These are phyloP conservation scores for Vigna unguiculata DNA, from an alignment of 306 rosid genomes.

Conservation along the genomic window DNA sequence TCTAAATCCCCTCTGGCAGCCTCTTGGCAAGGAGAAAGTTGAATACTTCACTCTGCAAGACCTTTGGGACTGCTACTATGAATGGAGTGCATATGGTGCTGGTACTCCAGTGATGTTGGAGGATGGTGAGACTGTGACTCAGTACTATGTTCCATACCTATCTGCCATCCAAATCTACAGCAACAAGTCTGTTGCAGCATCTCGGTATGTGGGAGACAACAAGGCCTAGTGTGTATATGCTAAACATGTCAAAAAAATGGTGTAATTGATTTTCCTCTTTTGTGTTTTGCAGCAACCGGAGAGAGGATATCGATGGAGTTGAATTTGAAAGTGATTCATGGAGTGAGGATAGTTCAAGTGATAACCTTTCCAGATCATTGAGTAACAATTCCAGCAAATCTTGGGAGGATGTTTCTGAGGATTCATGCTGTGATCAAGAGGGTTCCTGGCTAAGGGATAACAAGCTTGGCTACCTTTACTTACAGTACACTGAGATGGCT, in stretches of 20 bases:
- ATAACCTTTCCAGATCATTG: conserved; percentile 59
- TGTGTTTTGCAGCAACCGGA: conserved; percentile 41
- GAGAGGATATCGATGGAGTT: conserved; percentile 56
- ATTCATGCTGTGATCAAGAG: conserved; percentile 71
- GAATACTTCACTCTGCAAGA: conserved; percentile 66
- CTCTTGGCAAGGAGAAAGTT: conserved; percentile 57
- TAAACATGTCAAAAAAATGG: conserved; percentile 1
- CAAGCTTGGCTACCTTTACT: conserved; percentile 66
- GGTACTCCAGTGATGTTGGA: conserved; percentile 59
- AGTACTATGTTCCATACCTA: conserved; percentile 74
- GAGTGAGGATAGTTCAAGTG: conserved; percentile 83
- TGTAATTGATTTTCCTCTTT: background rate
- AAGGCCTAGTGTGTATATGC: background rate
- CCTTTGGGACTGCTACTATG: conserved; percentile 72
- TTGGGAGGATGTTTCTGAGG: conserved; percentile 85
- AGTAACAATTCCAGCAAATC: conserved; percentile 77
- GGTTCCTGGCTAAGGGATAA: conserved; percentile 57
- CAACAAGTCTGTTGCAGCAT: conserved; percentile 56
- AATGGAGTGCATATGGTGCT: conserved; percentile 88
- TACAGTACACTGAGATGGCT: conserved; percentile 62
- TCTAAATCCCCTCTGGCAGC: conserved; percentile 63
- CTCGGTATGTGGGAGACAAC: conserved; percentile 53
- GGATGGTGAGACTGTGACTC: conserved; percentile 53
- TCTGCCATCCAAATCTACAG: conserved; percentile 76
- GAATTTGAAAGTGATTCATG: conserved; percentile 76